Evolutionary conservation across 164 flowering plant genomes (phyloP).

Genomic region (Vitis rupestris): DNA sequence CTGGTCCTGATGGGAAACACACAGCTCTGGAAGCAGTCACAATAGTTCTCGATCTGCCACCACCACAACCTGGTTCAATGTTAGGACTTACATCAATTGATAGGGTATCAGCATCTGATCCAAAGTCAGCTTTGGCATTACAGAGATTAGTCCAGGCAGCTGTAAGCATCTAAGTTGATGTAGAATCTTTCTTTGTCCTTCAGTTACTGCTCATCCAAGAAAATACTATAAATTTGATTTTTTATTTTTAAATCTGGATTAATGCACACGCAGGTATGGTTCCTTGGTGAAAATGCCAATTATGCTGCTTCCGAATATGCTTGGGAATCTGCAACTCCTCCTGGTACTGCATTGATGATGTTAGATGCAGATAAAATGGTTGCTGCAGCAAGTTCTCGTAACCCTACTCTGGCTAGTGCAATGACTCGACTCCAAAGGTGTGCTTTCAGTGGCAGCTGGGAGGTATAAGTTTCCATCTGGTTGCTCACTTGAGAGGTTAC

Average conservation of each 20-base stretch:
- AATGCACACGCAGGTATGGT: constrained; percentile 78
- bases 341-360: constrained; percentile 99
- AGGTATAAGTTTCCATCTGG: constrained; percentile 46
- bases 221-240: not conserved
- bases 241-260: constrained; percentile 2
- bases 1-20: constrained; percentile 98
- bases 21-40: constrained; percentile 99
- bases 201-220: not conserved
- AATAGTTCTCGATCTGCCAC: constrained; percentile 95
- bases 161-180: constrained; percentile 43
- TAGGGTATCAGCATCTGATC: constrained; percentile 93
- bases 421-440: constrained; percentile 95
- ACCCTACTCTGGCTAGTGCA: constrained; percentile 95
- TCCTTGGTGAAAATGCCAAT: constrained; percentile 99
- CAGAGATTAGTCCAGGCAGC: constrained; percentile 98
- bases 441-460: constrained; percentile 99
- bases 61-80: constrained; percentile 96
- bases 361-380: constrained; percentile 99
- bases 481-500: not conserved
- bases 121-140: constrained; percentile 94
- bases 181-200: not conserved
- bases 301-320: constrained; percentile 99
- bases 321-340: constrained; percentile 99
- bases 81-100: constrained; percentile 78
- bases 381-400: constrained; percentile 99